A percentile compares a stretch with the other conserved stretches of the same genome.
These are phyloP conservation scores for Alternaria novae-zelandiae DNA, from an alignment of 2,329 filamentous ascomycete species.

Conservation along the genomic window DNA sequence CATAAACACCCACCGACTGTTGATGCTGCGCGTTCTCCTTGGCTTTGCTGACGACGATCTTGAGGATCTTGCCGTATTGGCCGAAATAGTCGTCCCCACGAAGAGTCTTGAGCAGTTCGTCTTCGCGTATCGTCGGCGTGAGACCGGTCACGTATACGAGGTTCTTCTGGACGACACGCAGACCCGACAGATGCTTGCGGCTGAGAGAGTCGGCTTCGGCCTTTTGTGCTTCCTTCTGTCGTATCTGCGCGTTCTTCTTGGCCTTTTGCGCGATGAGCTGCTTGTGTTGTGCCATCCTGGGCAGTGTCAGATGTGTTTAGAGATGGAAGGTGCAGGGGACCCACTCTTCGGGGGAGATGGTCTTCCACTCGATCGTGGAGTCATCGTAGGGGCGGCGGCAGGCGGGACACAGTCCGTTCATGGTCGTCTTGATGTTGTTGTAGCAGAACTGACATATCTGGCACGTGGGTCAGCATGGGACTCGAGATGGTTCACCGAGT, in stretches of 20 bases:
- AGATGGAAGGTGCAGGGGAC: slow-evolving; percentile 46
- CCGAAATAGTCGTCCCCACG: slow-evolving; percentile 94
- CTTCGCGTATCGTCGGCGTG: slow-evolving; percentile 88
- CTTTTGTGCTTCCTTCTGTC: slow-evolving; percentile 95
- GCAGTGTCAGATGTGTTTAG: slow-evolving; percentile 27
- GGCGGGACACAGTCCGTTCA: slow-evolving; percentile 97
- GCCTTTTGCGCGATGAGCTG: slow-evolving; percentile 80
- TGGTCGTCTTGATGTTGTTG: slow-evolving; percentile 98
- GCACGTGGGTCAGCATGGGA: slow-evolving; percentile 29
- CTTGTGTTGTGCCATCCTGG: slow-evolving; percentile 74
- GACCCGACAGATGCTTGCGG: slow-evolving; percentile 92
- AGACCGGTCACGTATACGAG: slow-evolving; percentile 97
- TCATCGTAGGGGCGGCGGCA: slow-evolving; percentile 96
- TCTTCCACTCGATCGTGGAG: slow-evolving; percentile 95
- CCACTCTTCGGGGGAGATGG: slow-evolving; percentile 93
- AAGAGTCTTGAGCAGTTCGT: slow-evolving; percentile 87
- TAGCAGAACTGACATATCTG: slow-evolving; percentile 99
- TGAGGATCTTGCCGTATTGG: slow-evolving; percentile 97
- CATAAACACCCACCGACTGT: slow-evolving; percentile 93
- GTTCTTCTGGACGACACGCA: slow-evolving; percentile 97
- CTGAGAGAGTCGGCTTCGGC: slow-evolving; percentile 95
- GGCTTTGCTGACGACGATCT: slow-evolving; percentile 97
- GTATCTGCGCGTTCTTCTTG: slow-evolving; percentile 87
- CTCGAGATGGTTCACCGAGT: slow-evolving; percentile 17
- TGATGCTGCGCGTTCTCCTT: slow-evolving; percentile 75